Evolutionary conservation across 805 yeast genomes (phyloP).

Genomic region (Cyberlindnera meyerae): DNA sequence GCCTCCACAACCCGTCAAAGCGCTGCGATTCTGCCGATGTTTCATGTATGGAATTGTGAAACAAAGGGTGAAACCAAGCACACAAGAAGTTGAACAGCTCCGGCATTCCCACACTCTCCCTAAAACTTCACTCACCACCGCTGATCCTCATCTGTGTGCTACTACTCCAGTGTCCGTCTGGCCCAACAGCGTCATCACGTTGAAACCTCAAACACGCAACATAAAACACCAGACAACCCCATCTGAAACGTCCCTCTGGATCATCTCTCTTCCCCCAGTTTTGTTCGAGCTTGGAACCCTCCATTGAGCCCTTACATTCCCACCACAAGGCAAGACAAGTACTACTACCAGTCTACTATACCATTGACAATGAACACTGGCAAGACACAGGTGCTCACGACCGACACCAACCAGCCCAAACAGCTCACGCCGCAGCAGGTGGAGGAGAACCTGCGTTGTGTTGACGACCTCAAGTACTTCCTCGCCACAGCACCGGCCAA

Average conservation of each 20-base stretch:
- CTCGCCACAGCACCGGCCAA: conserved; percentile 91
- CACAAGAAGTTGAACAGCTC: background rate
- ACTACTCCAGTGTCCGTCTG: no score
- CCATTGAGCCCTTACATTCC: no score
- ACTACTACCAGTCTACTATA: no score
- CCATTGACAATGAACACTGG: background rate
- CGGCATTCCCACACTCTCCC: background rate
- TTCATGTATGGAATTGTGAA: conserved; percentile 15
- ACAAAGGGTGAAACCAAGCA: conserved; percentile 6
- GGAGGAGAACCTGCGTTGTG: conserved; percentile 53
- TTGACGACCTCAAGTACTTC: conserved; percentile 79
- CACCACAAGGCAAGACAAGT: no score
- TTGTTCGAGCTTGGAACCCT: no score
- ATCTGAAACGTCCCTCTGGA: no score
- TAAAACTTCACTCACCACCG: background rate
- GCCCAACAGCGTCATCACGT: background rate
- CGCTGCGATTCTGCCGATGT: conserved; percentile 13
- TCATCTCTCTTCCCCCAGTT: no score
- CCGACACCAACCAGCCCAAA: conserved; percentile 3
- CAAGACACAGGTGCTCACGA: conserved; percentile 5
- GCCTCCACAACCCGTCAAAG: no score
- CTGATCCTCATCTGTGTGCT: background rate
- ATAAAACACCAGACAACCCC: no score
- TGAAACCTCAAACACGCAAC: conserved; percentile 5
- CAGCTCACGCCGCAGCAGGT: conserved; percentile 24